phyloP scores from a whole-genome alignment of 257 asterid genomes.

The Ocimum tenuiflorum region DNA sequence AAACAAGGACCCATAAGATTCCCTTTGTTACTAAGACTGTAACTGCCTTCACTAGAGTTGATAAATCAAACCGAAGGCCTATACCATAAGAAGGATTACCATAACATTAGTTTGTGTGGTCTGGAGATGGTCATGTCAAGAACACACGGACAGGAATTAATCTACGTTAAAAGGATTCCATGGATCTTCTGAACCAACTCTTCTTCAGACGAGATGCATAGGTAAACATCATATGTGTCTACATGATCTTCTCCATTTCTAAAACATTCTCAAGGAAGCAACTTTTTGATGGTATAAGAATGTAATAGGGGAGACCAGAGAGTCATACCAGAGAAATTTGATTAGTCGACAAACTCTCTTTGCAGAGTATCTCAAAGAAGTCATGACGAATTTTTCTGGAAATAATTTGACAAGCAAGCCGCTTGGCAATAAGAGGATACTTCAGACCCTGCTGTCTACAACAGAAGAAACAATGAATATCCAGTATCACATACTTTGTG shows the following conservation, averaged over 20 bases:
- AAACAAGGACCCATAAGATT: not conserved
- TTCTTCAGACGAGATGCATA: not conserved
- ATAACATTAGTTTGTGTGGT: too few relatives aligned
- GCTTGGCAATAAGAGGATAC: conserved; percentile 74
- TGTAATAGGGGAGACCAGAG: not conserved
- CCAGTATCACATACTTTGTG: not conserved
- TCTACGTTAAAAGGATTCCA: not conserved
- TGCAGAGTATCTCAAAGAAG: conserved; percentile 65
- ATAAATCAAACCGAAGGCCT: too few relatives aligned
- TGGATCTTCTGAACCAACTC: not conserved
- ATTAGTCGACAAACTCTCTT: conserved; percentile 43
- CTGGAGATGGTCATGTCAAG: too few relatives aligned
- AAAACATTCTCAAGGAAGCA: not conserved
- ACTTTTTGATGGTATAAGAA: not conserved
- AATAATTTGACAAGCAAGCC: conserved; percentile 64
- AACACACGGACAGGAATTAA: not conserved
- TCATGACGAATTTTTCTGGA: conserved; percentile 40
- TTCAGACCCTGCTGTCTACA: conserved; percentile 67
- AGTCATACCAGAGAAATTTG: conserved; percentile 46
- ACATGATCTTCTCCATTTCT: not conserved
- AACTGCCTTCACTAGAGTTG: too few relatives aligned
- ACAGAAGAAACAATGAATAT: conserved; percentile 15
- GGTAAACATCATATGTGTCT: not conserved
- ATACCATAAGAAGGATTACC: too few relatives aligned
- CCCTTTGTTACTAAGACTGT: too few relatives aligned